Conservation (phyloP, 768 basidiomycete genomes). For the Suillus americanus region DNA sequence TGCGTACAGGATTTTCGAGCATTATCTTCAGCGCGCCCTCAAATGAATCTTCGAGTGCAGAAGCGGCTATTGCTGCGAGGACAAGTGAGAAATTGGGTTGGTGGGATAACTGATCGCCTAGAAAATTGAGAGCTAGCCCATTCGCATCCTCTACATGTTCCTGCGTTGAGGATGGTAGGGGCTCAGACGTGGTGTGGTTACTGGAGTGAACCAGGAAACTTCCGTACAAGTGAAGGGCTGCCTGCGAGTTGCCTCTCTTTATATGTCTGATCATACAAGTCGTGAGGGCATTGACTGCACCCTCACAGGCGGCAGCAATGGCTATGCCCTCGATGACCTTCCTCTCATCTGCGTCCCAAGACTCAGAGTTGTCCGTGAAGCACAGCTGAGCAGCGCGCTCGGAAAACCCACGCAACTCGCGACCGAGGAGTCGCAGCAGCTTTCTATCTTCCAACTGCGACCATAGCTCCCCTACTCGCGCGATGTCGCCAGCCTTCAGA, state of each 20-base stretch:
- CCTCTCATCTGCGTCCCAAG: conserved; percentile 30
- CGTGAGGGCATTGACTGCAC: conserved; percentile 47
- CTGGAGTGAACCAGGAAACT: conserved; percentile 31
- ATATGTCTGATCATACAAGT: conserved; percentile 51
- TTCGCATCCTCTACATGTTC: conserved; percentile 22
- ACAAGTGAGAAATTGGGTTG: conserved; percentile 40
- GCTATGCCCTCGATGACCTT: conserved; percentile 47
- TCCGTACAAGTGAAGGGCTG: conserved; percentile 46
- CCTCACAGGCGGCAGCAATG: conserved; percentile 43
- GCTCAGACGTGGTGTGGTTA: conserved; percentile 19
- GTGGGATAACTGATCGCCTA: conserved; percentile 16
- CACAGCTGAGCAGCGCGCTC: conserved; percentile 31
- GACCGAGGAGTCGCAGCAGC: conserved; percentile 46
- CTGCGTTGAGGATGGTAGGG: conserved; percentile 11
- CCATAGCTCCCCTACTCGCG: conserved; percentile 39
- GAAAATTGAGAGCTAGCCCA: conserved; percentile 24
- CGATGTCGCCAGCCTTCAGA: conserved; percentile 34
- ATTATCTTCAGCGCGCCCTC: conserved; percentile 48
- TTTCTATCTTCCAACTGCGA: conserved; percentile 39
- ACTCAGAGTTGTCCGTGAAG: conserved; percentile 16
- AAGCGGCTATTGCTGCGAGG: conserved; percentile 57
- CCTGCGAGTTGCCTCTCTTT: conserved; percentile 36
- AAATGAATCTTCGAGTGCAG: conserved; percentile 61
- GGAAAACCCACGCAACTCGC: conserved; percentile 42
- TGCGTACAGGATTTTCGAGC: conserved; percentile 36